phyloP scores from a whole-genome alignment of 2,329 filamentous ascomycete genomes.

The Xylariaceae sp. region DNA sequence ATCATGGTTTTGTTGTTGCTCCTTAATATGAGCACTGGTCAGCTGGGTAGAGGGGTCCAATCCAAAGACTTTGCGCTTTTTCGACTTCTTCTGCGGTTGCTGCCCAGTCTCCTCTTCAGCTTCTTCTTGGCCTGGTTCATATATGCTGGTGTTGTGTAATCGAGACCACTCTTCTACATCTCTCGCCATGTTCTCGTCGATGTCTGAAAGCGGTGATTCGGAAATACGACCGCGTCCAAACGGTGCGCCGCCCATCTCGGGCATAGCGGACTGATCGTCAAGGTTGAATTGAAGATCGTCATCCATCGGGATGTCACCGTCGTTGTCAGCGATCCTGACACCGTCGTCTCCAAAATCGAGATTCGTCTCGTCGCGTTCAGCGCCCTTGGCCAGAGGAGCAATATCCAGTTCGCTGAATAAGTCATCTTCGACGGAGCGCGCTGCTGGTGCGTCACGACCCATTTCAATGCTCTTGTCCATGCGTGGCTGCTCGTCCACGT shows the following conservation, averaged over 20 bases:
- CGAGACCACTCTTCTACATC: conserved; percentile 57
- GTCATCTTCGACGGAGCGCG: conserved; percentile 64
- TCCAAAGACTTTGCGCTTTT: conserved; percentile 76
- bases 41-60: conserved; percentile 80
- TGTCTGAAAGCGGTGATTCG: conserved; percentile 66
- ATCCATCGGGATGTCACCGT: conserved; percentile 59
- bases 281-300: conserved; percentile 63
- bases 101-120: conserved; percentile 52
- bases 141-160: conserved; percentile 53
- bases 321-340: conserved; percentile 58
- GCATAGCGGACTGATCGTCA: conserved; percentile 55
- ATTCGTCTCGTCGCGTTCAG: conserved; percentile 52
- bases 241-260: conserved; percentile 42
- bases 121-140: conserved; percentile 58
- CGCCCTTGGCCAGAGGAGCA: conserved; percentile 51
- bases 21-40: conserved; percentile 72
- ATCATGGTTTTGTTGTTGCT: conserved; percentile 79
- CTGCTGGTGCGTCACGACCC: conserved; percentile 76
- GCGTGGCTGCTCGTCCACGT: conserved; percentile 60
- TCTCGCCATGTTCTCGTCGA: conserved; percentile 58
- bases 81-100: conserved; percentile 68
- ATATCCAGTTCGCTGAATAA: conserved; percentile 63
- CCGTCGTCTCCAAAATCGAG: conserved; percentile 50
- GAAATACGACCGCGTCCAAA: conserved; percentile 59
- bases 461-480: conserved; percentile 72